A percentile compares a stretch with the other conserved stretches of the same genome.
Conservation (phyloP, 352 stramenopile species). For the Pythium dissimile region DNA sequence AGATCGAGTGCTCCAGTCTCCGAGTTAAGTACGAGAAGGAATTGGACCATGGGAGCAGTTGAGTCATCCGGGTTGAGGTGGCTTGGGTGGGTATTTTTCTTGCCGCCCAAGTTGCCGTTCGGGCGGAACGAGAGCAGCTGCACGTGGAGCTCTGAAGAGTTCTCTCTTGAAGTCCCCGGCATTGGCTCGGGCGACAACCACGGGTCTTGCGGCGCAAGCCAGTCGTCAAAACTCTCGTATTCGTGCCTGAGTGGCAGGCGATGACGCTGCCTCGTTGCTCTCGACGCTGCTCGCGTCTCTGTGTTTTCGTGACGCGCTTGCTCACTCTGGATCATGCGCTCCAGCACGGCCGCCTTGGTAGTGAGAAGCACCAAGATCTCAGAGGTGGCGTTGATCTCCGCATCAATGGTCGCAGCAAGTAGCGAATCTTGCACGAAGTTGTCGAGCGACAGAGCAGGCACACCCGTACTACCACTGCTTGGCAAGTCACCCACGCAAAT, state of each 20-base stretch:
- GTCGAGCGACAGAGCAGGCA: too few species aligned
- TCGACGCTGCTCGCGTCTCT: not conserved
- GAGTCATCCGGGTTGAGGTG: not conserved
- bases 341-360: conserved; percentile 4
- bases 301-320: not conserved
- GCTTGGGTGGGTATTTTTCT: not conserved
- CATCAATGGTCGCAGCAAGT: conserved; percentile 2
- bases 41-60: conserved; percentile 2
- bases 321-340: conserved; percentile 4
- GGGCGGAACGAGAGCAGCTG: conserved; percentile 21
- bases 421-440: not conserved
- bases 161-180: not conserved
- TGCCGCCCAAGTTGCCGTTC: conserved; percentile 3
- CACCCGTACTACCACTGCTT: too few species aligned
- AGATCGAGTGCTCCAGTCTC: conserved; percentile 2
- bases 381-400: conserved; percentile 12
- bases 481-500: too few species aligned
- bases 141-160: conserved; percentile 1
- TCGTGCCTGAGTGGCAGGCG: not conserved
- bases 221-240: conserved; percentile 15
- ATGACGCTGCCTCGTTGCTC: not conserved
- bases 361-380: conserved; percentile 4
- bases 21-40: conserved; percentile 18
- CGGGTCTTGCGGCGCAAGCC: conserved; percentile 11
- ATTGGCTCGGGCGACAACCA: not conserved